Evolutionary conservation across 2,329 filamentous ascomycete genomes (phyloP), one percentile per base, ranked within the genome.

Genomic region (Trichophyton schoenleinii): DNA sequence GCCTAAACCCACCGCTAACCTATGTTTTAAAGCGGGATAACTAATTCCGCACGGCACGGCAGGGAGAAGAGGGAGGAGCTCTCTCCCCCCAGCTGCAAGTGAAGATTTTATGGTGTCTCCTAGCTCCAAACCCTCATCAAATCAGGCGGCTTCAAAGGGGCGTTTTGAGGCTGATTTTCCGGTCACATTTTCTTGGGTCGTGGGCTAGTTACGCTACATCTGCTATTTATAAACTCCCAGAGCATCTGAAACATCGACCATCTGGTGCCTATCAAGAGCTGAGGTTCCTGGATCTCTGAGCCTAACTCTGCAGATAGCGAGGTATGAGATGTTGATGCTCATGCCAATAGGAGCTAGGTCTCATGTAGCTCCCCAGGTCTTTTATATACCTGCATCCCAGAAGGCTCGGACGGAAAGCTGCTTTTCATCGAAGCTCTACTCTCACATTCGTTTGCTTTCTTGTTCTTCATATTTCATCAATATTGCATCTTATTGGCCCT

Each of bases 161-260:
- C 31, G 15, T 36, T 55, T 55, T 34, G 31, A n/a, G 52, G 52
- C 52, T 55, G 52, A n/a, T 55, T 36, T 55, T 28, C 9, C 9
- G 11, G 34, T 38, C 34, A 38, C 34, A 38, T 38, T 38, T 38
- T 38, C 34, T 13, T 38, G 34, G 28, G 2, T 55, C 3, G 2
- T 53, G 20, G 11, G 28, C 52, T 18, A 15, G 3, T 18, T 22
- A 31, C 28, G 28, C 28, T 31, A 7, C 6, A 6, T 8, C 28
- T 53, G 25, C 48, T 28, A 34, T 11, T 28, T 55, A 36, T 55
- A 18, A 55, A 55, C 28, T 34, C 20, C 28, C 28, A 3, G 28
- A 20, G 28, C 25, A 38, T 55, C 52, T 55, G 52, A 55, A 55
- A 55, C 52, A 55, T 55, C 52, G 5, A 55, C 15, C 52, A 55